A percentile compares a stretch with the other conserved stretches of the same genome.
Conservation (phyloP, 495 filamentous ascomycete species). For the Cenococcum geophilum region DNA sequence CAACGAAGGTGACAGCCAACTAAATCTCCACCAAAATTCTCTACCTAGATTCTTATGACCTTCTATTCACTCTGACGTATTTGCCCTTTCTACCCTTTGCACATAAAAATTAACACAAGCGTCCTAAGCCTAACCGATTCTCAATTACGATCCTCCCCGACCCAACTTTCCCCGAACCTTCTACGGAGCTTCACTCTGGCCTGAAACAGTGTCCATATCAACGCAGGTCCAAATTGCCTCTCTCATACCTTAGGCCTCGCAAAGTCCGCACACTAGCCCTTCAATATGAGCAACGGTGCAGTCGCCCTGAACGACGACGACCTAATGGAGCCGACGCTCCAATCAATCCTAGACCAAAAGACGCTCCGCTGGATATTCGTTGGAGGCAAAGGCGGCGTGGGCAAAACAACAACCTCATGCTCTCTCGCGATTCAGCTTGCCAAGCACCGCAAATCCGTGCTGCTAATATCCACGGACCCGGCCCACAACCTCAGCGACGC, state of each 20-base stretch:
- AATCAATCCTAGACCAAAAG: slow-evolving; percentile 89
- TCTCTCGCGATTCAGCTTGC: slow-evolving; percentile 97
- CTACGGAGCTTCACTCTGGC: background rate
- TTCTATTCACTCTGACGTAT: too few relatives aligned
- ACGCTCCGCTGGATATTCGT: slow-evolving; percentile 98
- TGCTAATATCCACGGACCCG: slow-evolving; percentile 97
- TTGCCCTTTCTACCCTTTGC: too few relatives aligned
- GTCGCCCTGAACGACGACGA: slow-evolving; percentile 64
- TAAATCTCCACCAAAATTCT: too few relatives aligned
- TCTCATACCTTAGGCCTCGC: background rate
- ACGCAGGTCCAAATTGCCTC: background rate
- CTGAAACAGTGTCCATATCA: background rate
- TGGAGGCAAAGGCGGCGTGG: slow-evolving; percentile 97
- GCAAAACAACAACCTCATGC: slow-evolving; percentile 98
- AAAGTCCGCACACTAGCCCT: slow-evolving; percentile 6
- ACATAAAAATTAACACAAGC: too few relatives aligned
- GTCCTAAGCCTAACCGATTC: too few relatives aligned
- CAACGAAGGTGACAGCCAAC: too few relatives aligned
- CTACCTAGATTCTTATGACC: too few relatives aligned
- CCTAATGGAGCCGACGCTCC: slow-evolving; percentile 81
- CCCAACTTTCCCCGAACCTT: slow-evolving; percentile 7
- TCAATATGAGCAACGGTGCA: slow-evolving; percentile 52
- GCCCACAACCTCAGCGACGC: slow-evolving; percentile 98
- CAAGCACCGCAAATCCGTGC: slow-evolving; percentile 86
- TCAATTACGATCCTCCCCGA: background rate